Evolutionary conservation across 805 yeast species (phyloP), one percentile per base, ranked within the genome.

Genomic region (Yamadazyma insecticola): DNA sequence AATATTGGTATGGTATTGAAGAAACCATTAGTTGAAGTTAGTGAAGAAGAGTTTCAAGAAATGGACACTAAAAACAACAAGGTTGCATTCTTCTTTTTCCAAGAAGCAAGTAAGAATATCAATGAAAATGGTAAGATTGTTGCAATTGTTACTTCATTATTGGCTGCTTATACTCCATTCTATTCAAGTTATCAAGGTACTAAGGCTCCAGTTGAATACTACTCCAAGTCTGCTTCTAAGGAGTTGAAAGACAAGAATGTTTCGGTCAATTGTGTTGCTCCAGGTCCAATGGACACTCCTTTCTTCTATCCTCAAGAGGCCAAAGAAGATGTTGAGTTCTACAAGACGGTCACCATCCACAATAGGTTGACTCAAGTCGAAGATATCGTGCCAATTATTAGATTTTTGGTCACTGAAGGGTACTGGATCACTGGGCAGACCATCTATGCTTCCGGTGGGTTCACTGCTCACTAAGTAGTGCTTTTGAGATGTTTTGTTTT

Each of bases 391-490:
- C 86, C 86, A 39, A 72, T 76, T 32, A 51, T 78, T 36, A 56
- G 70, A 40, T 76, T 78, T 51, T 61, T 78, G 51, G 80, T 66
- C 21, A 70, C 78, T 30, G 81, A 76, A 40, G 85, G 85, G 36
- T 66, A 64, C 45, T 79, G 85, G 84, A 70, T 78, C 50, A 76
- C 76, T 28, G 86, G 86, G 30, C 87, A 79, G 55, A 78, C 81
- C 41, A 59, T 78, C 33, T 78, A 63, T 42, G 78, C 79, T 30
- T 66, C 70, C 28, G 82, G 82, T 41, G 84, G 83, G 5, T 76
- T 76, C 55, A 75, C 81, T 37, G 81, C 84, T 29, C 80, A 72
- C 43, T 72, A 50, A 26, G 11, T 4, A 11, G 16, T 26, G 13
- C 5, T 12, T 6, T 7, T 13, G 13, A 7, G 7, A 9, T 7